Base-by-base conservation (phyloP, 2,329 filamentous ascomycete genomes). In the Pseudogymnoascus sp. region DNA sequence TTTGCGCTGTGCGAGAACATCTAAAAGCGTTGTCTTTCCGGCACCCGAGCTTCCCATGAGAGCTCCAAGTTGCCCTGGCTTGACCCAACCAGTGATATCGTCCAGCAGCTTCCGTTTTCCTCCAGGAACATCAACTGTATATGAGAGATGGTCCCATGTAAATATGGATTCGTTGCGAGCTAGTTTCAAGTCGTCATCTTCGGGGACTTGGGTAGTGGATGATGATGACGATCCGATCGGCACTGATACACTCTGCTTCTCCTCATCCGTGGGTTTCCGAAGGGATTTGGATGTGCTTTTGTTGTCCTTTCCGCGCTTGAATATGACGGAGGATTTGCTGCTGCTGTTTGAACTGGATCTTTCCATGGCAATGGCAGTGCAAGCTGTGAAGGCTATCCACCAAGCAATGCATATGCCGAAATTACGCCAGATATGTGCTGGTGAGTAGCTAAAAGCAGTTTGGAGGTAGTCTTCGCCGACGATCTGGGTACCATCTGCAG, bases 1-100 rank as follows among this genome's bases (percentile, higher is more conserved):
- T 73, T 90, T 89, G 72, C 92, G 88, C 64, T 89, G 90, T 52
- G 92, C 92, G 67, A 96, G 80, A 37, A 90, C 89, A 75, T 96
- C 90, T 35, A 96, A 78, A 23, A 96, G 82, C 0, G 91, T 96
- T 0, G 92, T 96, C 75, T 96, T 96, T 63, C 92, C 91, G 16
- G 92, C 91, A 68, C 92, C 92, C 9, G 59, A 71, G n/a, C 69
- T 69, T n/a, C 69, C 71, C 87, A 89, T 89, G 0, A 88, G 78
- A 25, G 86, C 87, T 28, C 86, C 88, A 45, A 88, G 74, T 59
- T 84, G 88, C 63, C 87, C 87, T n/a, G 87, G 87, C 72, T 89
- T 88, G 66, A 90, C 86, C 84, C 88, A 96, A 3, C 91, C 91
- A 67, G 92, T 85, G 0, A 96, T 88, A 62, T 93, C 83, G 66